These are phyloP conservation scores for Rutstroemia sp. DNA, from an alignment of 2,329 filamentous ascomycete genomes.

Conservation along the genomic window DNA sequence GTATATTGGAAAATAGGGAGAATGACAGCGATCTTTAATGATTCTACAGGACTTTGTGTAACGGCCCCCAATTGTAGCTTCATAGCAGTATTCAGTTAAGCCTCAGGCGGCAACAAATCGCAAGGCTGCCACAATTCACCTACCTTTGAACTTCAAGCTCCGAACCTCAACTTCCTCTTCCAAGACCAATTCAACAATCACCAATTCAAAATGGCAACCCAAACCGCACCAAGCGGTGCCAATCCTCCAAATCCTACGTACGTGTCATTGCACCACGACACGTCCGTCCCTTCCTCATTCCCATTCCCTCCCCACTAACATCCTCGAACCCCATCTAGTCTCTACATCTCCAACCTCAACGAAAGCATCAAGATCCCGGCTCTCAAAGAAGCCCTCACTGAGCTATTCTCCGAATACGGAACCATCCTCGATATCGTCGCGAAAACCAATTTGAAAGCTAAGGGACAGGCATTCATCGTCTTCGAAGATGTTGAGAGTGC, in stretches of 20 bases:
- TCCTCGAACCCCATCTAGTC: conserved; percentile 34
- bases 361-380: conserved; percentile 80
- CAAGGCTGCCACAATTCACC: no score
- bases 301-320: background rate
- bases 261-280: conserved; percentile 69
- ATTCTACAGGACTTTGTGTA: no score
- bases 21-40: no score
- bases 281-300: conserved; percentile 29
- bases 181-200: background rate
- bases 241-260: conserved; percentile 52
- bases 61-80: no score
- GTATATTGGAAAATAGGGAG: no score
- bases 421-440: conserved; percentile 77
- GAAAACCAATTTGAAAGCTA: conserved; percentile 84
- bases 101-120: no score
- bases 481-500: conserved; percentile 80
- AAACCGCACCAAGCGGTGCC: background rate
- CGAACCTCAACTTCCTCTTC: background rate
- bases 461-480: conserved; percentile 92
- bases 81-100: no score
- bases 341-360: conserved; percentile 78
- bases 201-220: background rate
- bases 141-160: background rate
- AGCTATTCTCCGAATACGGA: conserved; percentile 86
- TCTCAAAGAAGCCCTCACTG: conserved; percentile 63